Conservation (phyloP, 2,329 filamentous ascomycete genomes). For the Cadophora malorum region DNA sequence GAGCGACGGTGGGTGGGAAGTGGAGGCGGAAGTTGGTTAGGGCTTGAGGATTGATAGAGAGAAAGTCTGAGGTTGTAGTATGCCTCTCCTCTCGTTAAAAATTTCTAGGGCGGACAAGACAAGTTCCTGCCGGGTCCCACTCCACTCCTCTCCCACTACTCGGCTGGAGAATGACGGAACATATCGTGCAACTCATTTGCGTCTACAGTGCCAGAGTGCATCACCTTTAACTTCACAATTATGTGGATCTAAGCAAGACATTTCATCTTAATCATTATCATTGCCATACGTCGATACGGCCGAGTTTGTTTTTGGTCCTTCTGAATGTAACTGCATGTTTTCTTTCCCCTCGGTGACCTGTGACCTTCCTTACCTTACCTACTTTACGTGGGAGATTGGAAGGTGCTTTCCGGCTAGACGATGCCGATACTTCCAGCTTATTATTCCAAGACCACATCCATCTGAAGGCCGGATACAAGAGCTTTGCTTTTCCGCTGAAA, state of each 20-base stretch:
- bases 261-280: neutral
- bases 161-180: neutral
- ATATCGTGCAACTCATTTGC: slow-evolving; percentile 6
- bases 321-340: neutral
- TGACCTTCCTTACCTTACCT: no score
- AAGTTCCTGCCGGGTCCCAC: neutral
- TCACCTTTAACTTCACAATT: neutral
- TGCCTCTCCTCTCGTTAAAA: neutral
- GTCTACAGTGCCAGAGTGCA: neutral
- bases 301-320: neutral
- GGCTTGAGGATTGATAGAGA: neutral
- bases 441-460: neutral
- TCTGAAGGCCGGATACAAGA: neutral
- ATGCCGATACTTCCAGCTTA: neutral
- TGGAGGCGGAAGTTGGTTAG: slow-evolving; percentile 11
- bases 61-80: neutral
- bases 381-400: slow-evolving; percentile 1
- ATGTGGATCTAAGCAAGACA: neutral
- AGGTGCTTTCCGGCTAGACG: slow-evolving; percentile 10
- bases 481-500: slow-evolving; percentile 3
- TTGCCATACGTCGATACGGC: neutral
- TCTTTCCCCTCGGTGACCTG: neutral
- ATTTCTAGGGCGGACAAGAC: neutral
- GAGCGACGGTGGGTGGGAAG: slow-evolving; percentile 18
- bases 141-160: neutral